Percentiles rank a stretch among this genome's conserved stretches.
Evolutionary conservation across 805 yeast genomes (phyloP).

Genomic region (Monosporozyma aerobia): DNA sequence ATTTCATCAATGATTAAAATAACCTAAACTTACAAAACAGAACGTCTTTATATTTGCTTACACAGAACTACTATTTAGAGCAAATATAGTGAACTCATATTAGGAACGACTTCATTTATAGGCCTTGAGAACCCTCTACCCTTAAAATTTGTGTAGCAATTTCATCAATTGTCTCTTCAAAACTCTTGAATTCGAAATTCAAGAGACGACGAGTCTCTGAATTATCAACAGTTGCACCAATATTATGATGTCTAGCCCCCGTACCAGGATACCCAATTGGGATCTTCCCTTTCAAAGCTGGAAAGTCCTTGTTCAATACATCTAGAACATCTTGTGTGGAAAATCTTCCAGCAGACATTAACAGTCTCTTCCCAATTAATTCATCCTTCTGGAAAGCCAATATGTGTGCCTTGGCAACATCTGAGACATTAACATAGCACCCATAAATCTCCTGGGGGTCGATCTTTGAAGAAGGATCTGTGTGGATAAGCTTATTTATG

Average conservation of each 20-base stretch:
- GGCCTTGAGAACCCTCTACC: neutral
- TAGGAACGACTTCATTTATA: no score
- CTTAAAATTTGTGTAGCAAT: constrained; percentile 19
- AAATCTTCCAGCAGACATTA: constrained; percentile 19
- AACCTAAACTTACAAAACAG: no score
- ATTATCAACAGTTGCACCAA: constrained; percentile 9
- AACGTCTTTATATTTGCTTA: no score
- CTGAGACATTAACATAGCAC: constrained; percentile 46
- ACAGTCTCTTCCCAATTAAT: constrained; percentile 28
- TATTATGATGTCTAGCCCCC: constrained; percentile 3
- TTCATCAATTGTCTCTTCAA: constrained; percentile 16
- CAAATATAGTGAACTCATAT: no score
- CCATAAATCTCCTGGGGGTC: constrained; percentile 9
- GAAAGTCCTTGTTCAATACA: constrained; percentile 32
- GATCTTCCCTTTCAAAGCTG: constrained; percentile 36
- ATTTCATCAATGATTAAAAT: no score
- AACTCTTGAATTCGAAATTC: constrained; percentile 15
- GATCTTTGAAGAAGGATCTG: constrained; percentile 21
- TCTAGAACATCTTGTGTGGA: constrained; percentile 22
- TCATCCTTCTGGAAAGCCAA: constrained; percentile 36
- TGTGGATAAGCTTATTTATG: constrained; percentile 26
- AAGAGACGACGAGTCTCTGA: constrained; percentile 13
- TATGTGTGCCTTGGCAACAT: constrained; percentile 50
- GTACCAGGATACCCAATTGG: constrained; percentile 33
- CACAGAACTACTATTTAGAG: no score